These are phyloP conservation scores for Termitomyces sp. DNA, from an alignment of 1,284 basidiomycete genomes.

Conservation along the genomic window DNA sequence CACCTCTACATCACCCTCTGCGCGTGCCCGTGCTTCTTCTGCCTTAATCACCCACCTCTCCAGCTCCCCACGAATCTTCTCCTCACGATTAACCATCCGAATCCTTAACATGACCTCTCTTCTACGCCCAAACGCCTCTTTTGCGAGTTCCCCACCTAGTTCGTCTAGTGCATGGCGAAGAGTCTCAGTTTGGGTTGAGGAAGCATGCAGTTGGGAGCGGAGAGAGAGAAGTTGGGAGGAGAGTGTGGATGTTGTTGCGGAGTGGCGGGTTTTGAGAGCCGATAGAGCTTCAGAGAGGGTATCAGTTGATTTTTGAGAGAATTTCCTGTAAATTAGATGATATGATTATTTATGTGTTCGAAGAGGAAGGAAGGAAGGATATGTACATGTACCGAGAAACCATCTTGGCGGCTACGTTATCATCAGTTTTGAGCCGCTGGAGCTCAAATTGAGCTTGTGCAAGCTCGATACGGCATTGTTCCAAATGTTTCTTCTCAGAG, in stretches of 20 bases:
- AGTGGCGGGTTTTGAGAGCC: slow-evolving; percentile 56
- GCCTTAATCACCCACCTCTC: slow-evolving; percentile 50
- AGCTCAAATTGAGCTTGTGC: slow-evolving; percentile 49
- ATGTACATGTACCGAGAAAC: slow-evolving; percentile 84
- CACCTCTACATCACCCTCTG: background rate
- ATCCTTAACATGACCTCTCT: slow-evolving; percentile 70
- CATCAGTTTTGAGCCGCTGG: slow-evolving; percentile 63
- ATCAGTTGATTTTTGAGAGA: slow-evolving; percentile 77
- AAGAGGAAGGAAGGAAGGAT: background rate
- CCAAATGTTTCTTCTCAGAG: slow-evolving; percentile 40
- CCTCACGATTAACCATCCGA: slow-evolving; percentile 64
- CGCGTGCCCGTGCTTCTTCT: slow-evolving; percentile 36
- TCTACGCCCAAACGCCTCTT: slow-evolving; percentile 72
- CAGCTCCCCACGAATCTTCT: slow-evolving; percentile 52
- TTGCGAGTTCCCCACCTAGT: slow-evolving; percentile 65
- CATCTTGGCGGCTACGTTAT: slow-evolving; percentile 76
- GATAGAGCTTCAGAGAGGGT: slow-evolving; percentile 63
- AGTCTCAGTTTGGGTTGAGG: slow-evolving; percentile 33
- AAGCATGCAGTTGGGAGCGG: slow-evolving; percentile 38
- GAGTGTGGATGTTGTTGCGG: slow-evolving; percentile 58
- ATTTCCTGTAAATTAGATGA: slow-evolving; percentile 53
- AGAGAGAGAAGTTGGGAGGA: slow-evolving; percentile 43
- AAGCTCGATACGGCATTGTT: slow-evolving; percentile 41
- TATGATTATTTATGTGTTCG: background rate
- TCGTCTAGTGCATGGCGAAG: slow-evolving; percentile 67